Base-by-base conservation (phyloP, 805 yeast species). In the Kluyveromyces starmeri region DNA sequence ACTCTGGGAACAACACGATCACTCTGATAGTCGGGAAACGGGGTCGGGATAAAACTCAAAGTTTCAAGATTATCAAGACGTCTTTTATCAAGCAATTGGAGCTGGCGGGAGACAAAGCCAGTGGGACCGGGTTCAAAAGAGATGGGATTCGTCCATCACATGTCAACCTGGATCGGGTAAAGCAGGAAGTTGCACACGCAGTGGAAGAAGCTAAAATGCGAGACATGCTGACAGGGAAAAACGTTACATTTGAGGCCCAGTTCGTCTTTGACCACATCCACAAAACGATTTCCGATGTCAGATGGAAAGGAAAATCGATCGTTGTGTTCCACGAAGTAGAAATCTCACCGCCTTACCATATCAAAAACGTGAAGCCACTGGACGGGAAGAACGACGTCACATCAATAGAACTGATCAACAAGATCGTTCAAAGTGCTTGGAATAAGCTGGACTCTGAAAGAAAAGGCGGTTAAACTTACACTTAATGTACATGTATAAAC, bases 61-160 rank as follows among this genome's bases (percentile, higher is more conserved):
- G 45, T 21, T 76, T 71, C 53, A 67, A 70, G 39, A 58, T 79
- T 31, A 59, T 80, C 34, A 76, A 75, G 48, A 64, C 74, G 7
- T 53, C 73, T 2, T 78, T 73, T 50, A 68, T 81, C 41, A 77
- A 74, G 47, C 61, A 64, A 5, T 61, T 79, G 12, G 62, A 64
- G 16, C 69, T 68, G 8, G 45, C 62, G 33, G 72, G 66, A 29
- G 70, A 57, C 43, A 65, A 56, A 37, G 48, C 51, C 6, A 22
- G 40, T 11, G n/a, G 19, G 9, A 10, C 17, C n/a, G 35, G 43
- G n/a, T 59, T 58, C 35, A 53, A 50, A 30, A 53, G 44, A 32
- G 59, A 59, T 19, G 53, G 44, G 17, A 52, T 65, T 13, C 45
- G 48, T 26, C 61, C 65, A 20, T 54, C 55, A 8, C 51, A 56